Percentiles rank a stretch among this genome's conserved stretches.
Conservation (phyloP, 495 filamentous ascomycete genomes). For the Penicillium nucicola region DNA sequence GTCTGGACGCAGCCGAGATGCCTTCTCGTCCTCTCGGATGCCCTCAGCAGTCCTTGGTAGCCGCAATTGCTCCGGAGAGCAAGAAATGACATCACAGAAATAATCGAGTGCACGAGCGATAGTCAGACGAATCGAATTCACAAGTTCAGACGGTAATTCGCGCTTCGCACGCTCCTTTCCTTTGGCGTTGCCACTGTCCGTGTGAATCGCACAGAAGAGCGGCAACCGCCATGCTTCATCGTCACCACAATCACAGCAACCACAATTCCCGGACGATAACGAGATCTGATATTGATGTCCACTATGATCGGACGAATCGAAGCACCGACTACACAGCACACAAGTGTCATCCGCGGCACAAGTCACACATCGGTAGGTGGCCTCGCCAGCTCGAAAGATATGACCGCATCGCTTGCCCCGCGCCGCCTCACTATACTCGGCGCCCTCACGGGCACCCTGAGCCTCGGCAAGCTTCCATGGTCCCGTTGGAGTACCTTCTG, state of each 20-base stretch:
- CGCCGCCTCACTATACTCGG: constrained; percentile 90
- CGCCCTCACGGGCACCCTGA: constrained; percentile 88
- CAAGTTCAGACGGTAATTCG: constrained; percentile 68
- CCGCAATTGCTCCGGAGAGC: constrained; percentile 91
- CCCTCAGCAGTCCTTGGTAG: constrained; percentile 75
- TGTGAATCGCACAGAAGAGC: constrained; percentile 92
- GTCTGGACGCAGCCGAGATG: constrained; percentile 68
- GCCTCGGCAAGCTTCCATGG: constrained; percentile 75
- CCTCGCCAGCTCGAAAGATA: constrained; percentile 90
- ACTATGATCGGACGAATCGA: constrained; percentile 93
- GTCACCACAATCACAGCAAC: constrained; percentile 97
- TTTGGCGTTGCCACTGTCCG: constrained; percentile 53
- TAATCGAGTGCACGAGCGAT: constrained; percentile 86
- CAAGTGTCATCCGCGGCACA: constrained; percentile 87
- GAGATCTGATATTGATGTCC: constrained; percentile 85
- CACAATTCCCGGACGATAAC: constrained; percentile 83
- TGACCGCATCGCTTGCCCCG: constrained; percentile 95
- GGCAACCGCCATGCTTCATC: constrained; percentile 87
- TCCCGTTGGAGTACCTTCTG: constrained; percentile 60
- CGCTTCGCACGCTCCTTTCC: constrained; percentile 57
- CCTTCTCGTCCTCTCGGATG: constrained; percentile 76
- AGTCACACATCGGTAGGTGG: constrained; percentile 89
- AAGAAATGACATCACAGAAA: constrained; percentile 94
- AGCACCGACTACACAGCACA: constrained; percentile 85
- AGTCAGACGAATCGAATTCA: constrained; percentile 74